phyloP scores from a whole-genome alignment of 768 basidiomycete species.

The Asterophora parasitica region DNA sequence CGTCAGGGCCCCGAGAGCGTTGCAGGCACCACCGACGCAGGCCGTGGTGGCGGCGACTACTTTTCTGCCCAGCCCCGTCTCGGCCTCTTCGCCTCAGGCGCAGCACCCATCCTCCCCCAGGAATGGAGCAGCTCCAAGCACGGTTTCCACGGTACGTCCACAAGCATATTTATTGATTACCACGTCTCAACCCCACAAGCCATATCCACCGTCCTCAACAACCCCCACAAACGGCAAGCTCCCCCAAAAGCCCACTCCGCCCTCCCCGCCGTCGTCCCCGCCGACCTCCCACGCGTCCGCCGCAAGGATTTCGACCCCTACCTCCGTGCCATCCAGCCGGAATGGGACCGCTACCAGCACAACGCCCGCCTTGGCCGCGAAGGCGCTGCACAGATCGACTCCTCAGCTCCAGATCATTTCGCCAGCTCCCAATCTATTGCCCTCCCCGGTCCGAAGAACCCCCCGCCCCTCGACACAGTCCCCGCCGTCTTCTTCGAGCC shows the following conservation, averaged over 20 bases:
- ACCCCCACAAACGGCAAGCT: slow-evolving; percentile 77
- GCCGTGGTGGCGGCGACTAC: slow-evolving; percentile 52
- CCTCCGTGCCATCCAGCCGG: slow-evolving; percentile 61
- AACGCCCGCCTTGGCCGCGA: slow-evolving; percentile 34
- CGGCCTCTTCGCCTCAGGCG: slow-evolving; percentile 43
- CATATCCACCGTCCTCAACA: slow-evolving; percentile 91
- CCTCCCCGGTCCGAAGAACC: slow-evolving; percentile 28
- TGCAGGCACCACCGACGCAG: slow-evolving; percentile 69
- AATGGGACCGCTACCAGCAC: slow-evolving; percentile 74
- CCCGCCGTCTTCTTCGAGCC: slow-evolving; percentile 78
- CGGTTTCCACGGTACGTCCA: slow-evolving; percentile 86
- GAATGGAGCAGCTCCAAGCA: slow-evolving; percentile 81
- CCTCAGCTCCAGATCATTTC: slow-evolving; percentile 18
- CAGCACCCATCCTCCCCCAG: slow-evolving; percentile 45
- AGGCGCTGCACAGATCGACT: slow-evolving; percentile 37
- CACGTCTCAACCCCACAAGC: slow-evolving; percentile 40
- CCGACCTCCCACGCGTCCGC: slow-evolving; percentile 74
- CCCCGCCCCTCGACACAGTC: slow-evolving; percentile 72
- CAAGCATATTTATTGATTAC: not conserved
- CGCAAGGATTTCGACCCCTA: slow-evolving; percentile 85
- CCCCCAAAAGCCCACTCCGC: slow-evolving; percentile 86
- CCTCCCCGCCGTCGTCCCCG: slow-evolving; percentile 65
- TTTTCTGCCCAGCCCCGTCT: slow-evolving; percentile 50
- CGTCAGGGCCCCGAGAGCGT: slow-evolving; percentile 66
- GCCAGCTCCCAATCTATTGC: slow-evolving; percentile 19